phyloP scores from a whole-genome alignment of 2,329 filamentous ascomycete species.

The Neopestalotiopsis rosae region DNA sequence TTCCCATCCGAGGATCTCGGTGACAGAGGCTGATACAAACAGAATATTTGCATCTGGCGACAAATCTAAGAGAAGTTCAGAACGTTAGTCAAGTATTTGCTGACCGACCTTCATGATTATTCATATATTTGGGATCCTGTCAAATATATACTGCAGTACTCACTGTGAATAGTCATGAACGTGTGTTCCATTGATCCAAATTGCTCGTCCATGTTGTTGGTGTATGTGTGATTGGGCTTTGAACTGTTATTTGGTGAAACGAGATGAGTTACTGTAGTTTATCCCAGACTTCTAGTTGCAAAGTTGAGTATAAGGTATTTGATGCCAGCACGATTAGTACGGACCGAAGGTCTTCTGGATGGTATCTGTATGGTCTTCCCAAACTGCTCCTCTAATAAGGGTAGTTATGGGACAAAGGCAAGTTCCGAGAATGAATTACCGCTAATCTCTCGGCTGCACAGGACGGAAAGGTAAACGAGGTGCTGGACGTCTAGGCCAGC shows the following conservation, averaged over 20 bases:
- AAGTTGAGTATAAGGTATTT: neutral
- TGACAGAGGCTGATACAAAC: constrained; percentile 83
- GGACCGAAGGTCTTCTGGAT: neutral
- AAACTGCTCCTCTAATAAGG: constrained; percentile 28
- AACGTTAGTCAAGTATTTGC: neutral
- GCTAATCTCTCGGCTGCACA: constrained; percentile 34
- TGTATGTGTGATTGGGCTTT: neutral
- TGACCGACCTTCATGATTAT: neutral
- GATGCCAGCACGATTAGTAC: neutral
- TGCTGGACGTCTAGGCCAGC: constrained; percentile 34
- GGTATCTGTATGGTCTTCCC: constrained; percentile 25
- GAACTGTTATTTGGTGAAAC: neutral
- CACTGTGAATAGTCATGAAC: constrained; percentile 91
- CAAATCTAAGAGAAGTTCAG: constrained; percentile 60
- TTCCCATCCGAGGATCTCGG: constrained; percentile 73
- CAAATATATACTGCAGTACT: constrained; percentile 39
- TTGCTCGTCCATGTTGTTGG: constrained; percentile 27
- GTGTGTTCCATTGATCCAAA: constrained; percentile 73
- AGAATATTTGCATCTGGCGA: constrained; percentile 77
- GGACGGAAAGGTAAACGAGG: constrained; percentile 29
- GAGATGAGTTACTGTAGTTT: neutral
- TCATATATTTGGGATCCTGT: neutral
- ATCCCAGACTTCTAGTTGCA: neutral
- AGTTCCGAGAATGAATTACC: constrained; percentile 33
- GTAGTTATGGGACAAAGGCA: constrained; percentile 29